A percentile compares a stretch with the other conserved stretches of the same genome.
These are phyloP conservation scores for Croton setiger DNA, from an alignment of 441 rosid genomes.

Conservation along the genomic window DNA sequence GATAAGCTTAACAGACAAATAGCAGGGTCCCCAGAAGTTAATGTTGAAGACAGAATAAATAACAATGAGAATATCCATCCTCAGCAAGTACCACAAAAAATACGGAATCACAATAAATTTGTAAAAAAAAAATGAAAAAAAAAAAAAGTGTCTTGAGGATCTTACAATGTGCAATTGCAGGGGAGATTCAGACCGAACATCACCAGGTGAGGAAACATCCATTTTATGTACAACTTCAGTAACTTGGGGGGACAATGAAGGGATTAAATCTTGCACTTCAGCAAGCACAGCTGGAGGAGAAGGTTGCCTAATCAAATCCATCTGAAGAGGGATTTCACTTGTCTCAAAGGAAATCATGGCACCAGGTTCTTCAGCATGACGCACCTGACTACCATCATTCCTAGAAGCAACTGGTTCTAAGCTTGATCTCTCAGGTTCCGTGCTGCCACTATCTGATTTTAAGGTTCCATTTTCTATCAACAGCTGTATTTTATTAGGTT, in stretches of 20 bases:
- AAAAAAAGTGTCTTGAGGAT: slow-evolving; percentile 19
- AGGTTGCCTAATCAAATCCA: slow-evolving; percentile 69
- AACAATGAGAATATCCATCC: not conserved
- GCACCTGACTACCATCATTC: slow-evolving; percentile 34
- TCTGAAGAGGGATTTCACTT: slow-evolving; percentile 42
- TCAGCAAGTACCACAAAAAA: slow-evolving; percentile 8
- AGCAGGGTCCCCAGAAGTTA: not conserved
- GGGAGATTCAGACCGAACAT: slow-evolving; percentile 62
- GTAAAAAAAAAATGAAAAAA: too few species aligned
- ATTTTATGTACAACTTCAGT: slow-evolving; percentile 40
- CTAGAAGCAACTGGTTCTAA: slow-evolving; percentile 28
- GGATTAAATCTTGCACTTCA: slow-evolving; percentile 79
- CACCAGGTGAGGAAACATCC: slow-evolving; percentile 53
- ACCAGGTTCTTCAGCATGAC: slow-evolving; percentile 48
- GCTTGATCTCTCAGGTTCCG: slow-evolving; percentile 42
- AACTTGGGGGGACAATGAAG: slow-evolving; percentile 46
- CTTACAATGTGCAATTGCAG: slow-evolving; percentile 92
- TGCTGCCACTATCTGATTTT: slow-evolving; percentile 33
- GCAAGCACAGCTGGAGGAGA: slow-evolving; percentile 96
- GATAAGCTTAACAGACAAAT: not conserved
- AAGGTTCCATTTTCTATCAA: slow-evolving; percentile 34
- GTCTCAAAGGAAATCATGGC: slow-evolving; percentile 91
- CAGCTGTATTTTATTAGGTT: slow-evolving; percentile 43
- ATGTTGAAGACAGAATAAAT: not conserved
- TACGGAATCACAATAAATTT: slow-evolving; percentile 2